Conservation (phyloP, 2,329 filamentous ascomycete species). For the Endocalyx cinctus region DNA sequence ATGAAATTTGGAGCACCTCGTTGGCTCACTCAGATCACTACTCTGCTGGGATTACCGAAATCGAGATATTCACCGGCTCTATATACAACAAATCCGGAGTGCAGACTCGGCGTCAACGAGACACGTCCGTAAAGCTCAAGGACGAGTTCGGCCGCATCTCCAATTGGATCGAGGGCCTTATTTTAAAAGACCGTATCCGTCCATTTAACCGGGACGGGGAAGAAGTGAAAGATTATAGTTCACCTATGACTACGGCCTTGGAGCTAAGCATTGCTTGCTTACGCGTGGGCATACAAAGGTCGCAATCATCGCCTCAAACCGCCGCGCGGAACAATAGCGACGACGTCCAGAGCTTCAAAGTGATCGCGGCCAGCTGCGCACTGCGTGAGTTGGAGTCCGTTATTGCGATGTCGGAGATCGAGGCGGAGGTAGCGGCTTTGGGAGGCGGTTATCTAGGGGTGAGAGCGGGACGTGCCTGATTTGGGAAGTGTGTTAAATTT, state of each 20-base stretch:
- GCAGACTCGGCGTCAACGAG: slow-evolving; percentile 42
- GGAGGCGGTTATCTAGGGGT: no score
- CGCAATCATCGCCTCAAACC: background rate
- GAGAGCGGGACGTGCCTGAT: no score
- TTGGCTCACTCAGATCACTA: slow-evolving; percentile 16
- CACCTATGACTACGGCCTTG: slow-evolving; percentile 14
- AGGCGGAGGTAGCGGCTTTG: no score
- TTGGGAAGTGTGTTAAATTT: no score
- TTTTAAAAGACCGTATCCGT: background rate
- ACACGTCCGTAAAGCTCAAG: slow-evolving; percentile 43
- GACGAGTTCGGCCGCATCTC: slow-evolving; percentile 42
- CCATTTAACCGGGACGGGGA: background rate
- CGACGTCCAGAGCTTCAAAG: background rate
- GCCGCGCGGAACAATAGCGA: background rate
- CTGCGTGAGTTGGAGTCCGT: background rate
- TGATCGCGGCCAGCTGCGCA: background rate
- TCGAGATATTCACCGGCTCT: slow-evolving; percentile 47
- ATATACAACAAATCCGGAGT: slow-evolving; percentile 41
- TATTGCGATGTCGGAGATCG: no score
- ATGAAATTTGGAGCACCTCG: background rate
- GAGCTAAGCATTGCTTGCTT: slow-evolving; percentile 11
- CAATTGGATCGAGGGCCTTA: slow-evolving; percentile 27
- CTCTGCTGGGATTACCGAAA: slow-evolving; percentile 35
- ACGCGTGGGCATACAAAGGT: slow-evolving; percentile 4
- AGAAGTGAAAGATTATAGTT: slow-evolving; percentile 9